Evolutionary conservation across 768 basidiomycete genomes (phyloP), one percentile per base, ranked within the genome.

Genomic region (Xerocomellus dryophilus): DNA sequence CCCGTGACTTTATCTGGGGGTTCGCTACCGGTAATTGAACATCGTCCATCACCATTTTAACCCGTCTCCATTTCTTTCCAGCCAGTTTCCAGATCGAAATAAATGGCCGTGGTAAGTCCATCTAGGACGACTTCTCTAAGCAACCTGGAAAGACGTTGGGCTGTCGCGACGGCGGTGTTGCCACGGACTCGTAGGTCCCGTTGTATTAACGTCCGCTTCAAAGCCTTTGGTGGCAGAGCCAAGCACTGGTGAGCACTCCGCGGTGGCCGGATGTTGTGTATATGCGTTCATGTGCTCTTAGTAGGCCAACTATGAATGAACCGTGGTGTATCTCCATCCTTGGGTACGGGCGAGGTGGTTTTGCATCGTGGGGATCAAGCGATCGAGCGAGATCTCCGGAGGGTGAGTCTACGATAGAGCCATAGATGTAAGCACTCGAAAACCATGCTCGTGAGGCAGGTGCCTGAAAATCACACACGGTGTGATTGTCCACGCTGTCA

Each of bases 31-130:
- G 85, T 82, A 56, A 58, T 81, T 63, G 18, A n/a, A 29, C 21
- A 9, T 50, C n/a, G 35, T 15, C 53, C 27, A 27, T 17, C n/a
- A 25, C 4, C 6, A 10, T 7, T 11, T 7, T 7, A 23, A 46
- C 11, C 2, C 10, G n/a, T 17, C 3, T 4, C 10, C 4, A 21
- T 17, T 4, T 6, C 44, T 39, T 51, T 43, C 45, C 67, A 80
- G 89, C 86, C 21, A 73, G 79, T 53, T 88, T 88, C 69, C 87
- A 90, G 73, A 83, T 88, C 50, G n/a, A n/a, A n/a, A n/a, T n/a
- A n/a, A n/a, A 81, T 54, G 83, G 83, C 14, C 81, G 85, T 44
- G 84, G 84, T 10, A 81, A 81, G 61, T 84, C 83, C 15, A 81
- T 88, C 60, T 90, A 88, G 88, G 87, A 90, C 63, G 83, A 81